Evolutionary conservation across 2,329 filamentous ascomycete genomes (phyloP).

Genomic region (Ophiosphaerella narmari): DNA sequence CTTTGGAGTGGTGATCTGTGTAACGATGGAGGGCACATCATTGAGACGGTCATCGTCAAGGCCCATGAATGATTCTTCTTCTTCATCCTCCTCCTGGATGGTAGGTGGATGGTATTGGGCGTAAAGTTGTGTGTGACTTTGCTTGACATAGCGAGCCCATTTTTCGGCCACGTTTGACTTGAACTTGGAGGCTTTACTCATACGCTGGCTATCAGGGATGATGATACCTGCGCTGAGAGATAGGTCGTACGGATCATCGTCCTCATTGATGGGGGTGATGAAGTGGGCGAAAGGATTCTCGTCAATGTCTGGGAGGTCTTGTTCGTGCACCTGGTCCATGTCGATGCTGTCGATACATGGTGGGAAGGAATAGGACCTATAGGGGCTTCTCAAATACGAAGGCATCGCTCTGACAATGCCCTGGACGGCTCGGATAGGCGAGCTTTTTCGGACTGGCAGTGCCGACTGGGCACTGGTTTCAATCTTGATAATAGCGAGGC

Average conservation of each 20-base stretch:
- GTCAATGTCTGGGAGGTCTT: slow-evolving; percentile 46
- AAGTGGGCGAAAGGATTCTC: slow-evolving; percentile 52
- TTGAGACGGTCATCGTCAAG: slow-evolving; percentile 43
- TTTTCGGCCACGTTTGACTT: slow-evolving; percentile 45
- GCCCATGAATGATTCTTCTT: slow-evolving; percentile 44
- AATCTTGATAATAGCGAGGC: slow-evolving; percentile 28
- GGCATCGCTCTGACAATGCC: slow-evolving; percentile 38
- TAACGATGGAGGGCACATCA: slow-evolving; percentile 33
- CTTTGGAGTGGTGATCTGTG: slow-evolving; percentile 34
- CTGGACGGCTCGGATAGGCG: slow-evolving; percentile 27
- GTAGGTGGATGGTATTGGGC: slow-evolving; percentile 35
- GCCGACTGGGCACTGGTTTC: slow-evolving; percentile 30
- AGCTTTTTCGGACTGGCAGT: slow-evolving; percentile 26
- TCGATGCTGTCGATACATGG: slow-evolving; percentile 39
- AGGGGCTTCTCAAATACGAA: slow-evolving; percentile 33
- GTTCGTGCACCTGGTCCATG: slow-evolving; percentile 16
- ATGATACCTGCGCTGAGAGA: slow-evolving; percentile 48
- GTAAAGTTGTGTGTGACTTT: slow-evolving; percentile 41
- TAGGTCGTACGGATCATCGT: slow-evolving; percentile 47
- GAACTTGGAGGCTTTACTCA: slow-evolving; percentile 45
- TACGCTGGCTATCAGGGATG: slow-evolving; percentile 30
- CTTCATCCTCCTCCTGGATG: slow-evolving; percentile 40
- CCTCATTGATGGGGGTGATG: slow-evolving; percentile 48
- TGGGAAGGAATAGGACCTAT: slow-evolving; percentile 42
- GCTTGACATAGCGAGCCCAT: slow-evolving; percentile 48